A percentile compares a stretch with the other conserved stretches of the same genome.
These are phyloP conservation scores for Epichloe gansuensis DNA, from an alignment of 2,329 filamentous ascomycete species.

Conservation along the genomic window DNA sequence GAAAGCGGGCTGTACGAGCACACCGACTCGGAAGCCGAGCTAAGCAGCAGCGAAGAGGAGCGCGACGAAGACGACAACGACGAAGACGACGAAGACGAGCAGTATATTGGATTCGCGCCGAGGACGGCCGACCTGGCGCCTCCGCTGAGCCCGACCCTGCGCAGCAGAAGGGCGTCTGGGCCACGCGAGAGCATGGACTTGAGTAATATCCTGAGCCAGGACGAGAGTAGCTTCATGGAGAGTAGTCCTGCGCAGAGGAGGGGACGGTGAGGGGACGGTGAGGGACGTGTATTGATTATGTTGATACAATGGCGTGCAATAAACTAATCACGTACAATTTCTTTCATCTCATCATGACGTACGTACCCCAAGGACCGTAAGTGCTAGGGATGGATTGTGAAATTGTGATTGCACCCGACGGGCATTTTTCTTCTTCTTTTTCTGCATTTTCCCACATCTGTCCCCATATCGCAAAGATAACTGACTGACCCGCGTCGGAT, in stretches of 20 bases:
- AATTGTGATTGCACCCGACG: no score
- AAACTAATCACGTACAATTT: background rate
- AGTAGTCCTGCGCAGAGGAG: slow-evolving; percentile 33
- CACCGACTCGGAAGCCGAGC: slow-evolving; percentile 60
- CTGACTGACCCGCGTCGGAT: no score
- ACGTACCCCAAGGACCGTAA: no score
- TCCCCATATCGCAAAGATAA: no score
- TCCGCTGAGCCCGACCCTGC: slow-evolving; percentile 27
- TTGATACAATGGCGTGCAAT: no score
- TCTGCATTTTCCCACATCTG: no score
- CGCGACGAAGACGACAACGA: slow-evolving; percentile 10
- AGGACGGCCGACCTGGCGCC: slow-evolving; percentile 21
- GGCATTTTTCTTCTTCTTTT: no score
- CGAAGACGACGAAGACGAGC: slow-evolving; percentile 10
- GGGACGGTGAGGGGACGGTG: background rate
- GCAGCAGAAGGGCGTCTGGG: slow-evolving; percentile 13
- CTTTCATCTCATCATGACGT: background rate
- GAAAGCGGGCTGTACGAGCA: slow-evolving; percentile 59
- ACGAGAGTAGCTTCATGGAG: slow-evolving; percentile 44
- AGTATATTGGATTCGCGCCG: slow-evolving; percentile 28
- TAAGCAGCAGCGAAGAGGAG: slow-evolving; percentile 35
- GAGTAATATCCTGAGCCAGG: slow-evolving; percentile 41
- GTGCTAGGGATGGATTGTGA: no score
- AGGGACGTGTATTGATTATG: no score
- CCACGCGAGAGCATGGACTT: slow-evolving; percentile 41